Conservation (phyloP, 1,284 basidiomycete species). For the Moniliophthora roreri region DNA sequence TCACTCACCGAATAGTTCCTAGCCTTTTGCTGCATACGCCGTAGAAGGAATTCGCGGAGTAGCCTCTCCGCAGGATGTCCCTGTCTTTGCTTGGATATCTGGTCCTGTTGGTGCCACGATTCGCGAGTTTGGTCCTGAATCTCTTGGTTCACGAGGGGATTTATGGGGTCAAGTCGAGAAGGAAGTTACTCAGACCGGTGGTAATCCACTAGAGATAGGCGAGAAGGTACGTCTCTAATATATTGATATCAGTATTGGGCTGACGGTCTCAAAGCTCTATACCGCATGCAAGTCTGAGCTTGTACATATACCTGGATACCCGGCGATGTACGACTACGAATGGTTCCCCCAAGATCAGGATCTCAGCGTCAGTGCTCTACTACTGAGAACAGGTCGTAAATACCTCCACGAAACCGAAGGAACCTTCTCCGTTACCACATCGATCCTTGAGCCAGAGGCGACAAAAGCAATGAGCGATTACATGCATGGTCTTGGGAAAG, state of each 20-base stretch:
- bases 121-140: constrained; percentile 4
- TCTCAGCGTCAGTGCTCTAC: constrained; percentile 1
- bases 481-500: constrained; percentile 10
- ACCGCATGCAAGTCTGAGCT: neutral
- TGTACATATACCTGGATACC: constrained; percentile 16
- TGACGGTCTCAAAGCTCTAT: neutral
- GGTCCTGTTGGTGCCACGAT: constrained; percentile 2
- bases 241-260: too few relatives aligned
- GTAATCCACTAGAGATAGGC: neutral
- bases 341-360: constrained; percentile 18
- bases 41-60: constrained; percentile 2
- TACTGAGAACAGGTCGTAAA: constrained; percentile 10
- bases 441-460: constrained; percentile 16
- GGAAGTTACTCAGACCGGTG: neutral
- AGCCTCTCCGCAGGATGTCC: neutral
- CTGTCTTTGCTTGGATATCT: constrained; percentile 8
- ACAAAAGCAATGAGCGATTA: constrained; percentile 15
- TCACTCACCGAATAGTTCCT: neutral
- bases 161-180: neutral
- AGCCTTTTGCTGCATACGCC: constrained; percentile 10
- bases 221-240: neutral
- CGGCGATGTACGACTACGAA: constrained; percentile 24
- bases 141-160: constrained; percentile 1
- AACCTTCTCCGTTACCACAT: constrained; percentile 11
- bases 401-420: constrained; percentile 6